Percentiles rank a stretch among this genome's conserved stretches.
Conservation (phyloP, 2,329 filamentous ascomycete genomes). For the Magnaporthiopsis incrustans region DNA sequence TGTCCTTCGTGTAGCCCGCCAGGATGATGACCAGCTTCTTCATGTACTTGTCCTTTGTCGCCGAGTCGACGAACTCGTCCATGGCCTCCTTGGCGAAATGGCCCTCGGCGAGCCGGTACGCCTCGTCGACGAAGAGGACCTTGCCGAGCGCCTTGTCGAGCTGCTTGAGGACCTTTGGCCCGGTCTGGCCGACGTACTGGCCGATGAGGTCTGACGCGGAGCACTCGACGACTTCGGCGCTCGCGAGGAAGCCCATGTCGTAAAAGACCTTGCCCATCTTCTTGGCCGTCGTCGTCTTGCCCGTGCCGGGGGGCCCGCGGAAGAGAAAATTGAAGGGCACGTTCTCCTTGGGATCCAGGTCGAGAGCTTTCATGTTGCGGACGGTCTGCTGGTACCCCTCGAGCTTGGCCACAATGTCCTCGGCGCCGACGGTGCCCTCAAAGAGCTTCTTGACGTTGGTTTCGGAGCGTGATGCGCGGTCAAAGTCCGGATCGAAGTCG, state of each 20-base stretch:
- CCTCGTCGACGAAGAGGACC: slow-evolving; percentile 66
- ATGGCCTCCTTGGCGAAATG: slow-evolving; percentile 49
- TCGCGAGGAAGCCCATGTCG: slow-evolving; percentile 60
- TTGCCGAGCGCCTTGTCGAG: slow-evolving; percentile 56
- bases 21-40: slow-evolving; percentile 58
- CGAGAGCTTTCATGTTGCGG: slow-evolving; percentile 39
- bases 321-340: slow-evolving; percentile 65
- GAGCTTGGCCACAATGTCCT: slow-evolving; percentile 43
- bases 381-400: slow-evolving; percentile 46
- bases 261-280: slow-evolving; percentile 71
- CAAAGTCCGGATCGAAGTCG: slow-evolving; percentile 54
- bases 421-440: slow-evolving; percentile 48
- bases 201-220: slow-evolving; percentile 64
- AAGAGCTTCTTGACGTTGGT: slow-evolving; percentile 49
- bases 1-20: slow-evolving; percentile 60
- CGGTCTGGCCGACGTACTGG: slow-evolving; percentile 61
- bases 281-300: slow-evolving; percentile 64
- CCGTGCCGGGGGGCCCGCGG: slow-evolving; percentile 56
- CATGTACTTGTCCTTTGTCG: slow-evolving; percentile 47
- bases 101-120: slow-evolving; percentile 54
- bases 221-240: slow-evolving; percentile 52
- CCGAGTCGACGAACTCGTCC: slow-evolving; percentile 43
- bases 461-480: slow-evolving; percentile 37
- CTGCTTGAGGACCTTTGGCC: slow-evolving; percentile 52
- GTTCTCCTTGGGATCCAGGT: slow-evolving; percentile 46